phyloP scores from a whole-genome alignment of 2,329 filamentous ascomycete genomes.

The Arthroderma uncinatum region DNA sequence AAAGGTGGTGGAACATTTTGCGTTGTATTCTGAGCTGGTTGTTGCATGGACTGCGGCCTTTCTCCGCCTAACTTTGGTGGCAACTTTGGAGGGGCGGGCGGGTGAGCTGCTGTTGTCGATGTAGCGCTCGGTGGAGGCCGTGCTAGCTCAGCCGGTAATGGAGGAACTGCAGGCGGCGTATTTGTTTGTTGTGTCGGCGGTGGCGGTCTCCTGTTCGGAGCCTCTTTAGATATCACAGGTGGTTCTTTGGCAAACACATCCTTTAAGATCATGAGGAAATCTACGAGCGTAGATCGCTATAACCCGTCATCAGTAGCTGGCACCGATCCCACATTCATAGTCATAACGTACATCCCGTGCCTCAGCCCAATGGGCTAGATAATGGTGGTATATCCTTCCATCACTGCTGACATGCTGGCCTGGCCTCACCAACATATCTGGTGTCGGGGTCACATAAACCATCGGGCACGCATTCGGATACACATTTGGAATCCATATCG shows the following conservation, averaged over 20 bases:
- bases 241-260: constrained; percentile 92
- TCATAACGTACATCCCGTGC: constrained; percentile 70
- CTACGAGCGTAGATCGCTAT: constrained; percentile 68
- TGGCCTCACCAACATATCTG: constrained; percentile 77
- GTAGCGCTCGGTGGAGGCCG: constrained; percentile 36
- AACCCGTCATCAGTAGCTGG: constrained; percentile 11
- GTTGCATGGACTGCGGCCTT: constrained; percentile 13
- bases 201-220: constrained; percentile 17
- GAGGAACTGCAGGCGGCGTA: constrained; percentile 58
- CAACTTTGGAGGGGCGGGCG: constrained; percentile 29
- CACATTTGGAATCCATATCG: constrained; percentile 82
- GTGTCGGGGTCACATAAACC: constrained; percentile 76
- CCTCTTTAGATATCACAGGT: constrained; percentile 66
- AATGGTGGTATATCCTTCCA: constrained; percentile 89
- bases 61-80: constrained; percentile 28
- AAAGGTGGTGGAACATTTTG: constrained; percentile 21
- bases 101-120: constrained; percentile 46
- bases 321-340: neutral
- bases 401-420: constrained; percentile 93
- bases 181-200: constrained; percentile 43
- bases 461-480: constrained; percentile 82
- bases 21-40: constrained; percentile 11
- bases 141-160: constrained; percentile 55
- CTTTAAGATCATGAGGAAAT: constrained; percentile 70
- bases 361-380: constrained; percentile 76